phyloP scores from a whole-genome alignment of 1,284 basidiomycete genomes.

The Microstroma glucosiphilum region DNA sequence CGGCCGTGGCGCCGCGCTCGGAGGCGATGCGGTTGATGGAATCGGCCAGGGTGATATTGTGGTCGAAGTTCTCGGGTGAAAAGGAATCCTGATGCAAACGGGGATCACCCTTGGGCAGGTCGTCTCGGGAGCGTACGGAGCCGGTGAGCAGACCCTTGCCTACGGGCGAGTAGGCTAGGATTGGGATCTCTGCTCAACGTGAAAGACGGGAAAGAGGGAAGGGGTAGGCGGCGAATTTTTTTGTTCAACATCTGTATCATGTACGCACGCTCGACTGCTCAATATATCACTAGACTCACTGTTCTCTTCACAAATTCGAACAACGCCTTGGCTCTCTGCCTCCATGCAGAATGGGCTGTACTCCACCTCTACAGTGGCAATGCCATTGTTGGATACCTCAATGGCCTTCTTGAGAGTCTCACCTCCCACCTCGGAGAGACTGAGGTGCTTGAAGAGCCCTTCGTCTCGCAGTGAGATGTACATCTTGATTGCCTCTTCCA shows the following conservation, averaged over 20 bases:
- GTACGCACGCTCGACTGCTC: background rate
- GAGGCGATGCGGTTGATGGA: slow-evolving; percentile 49
- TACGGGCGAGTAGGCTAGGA: slow-evolving; percentile 63
- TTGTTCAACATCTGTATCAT: too few species aligned
- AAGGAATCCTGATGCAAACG: slow-evolving; percentile 51
- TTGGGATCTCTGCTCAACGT: slow-evolving; percentile 51
- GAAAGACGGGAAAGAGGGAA: background rate
- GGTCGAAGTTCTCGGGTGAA: slow-evolving; percentile 58
- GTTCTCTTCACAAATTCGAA: slow-evolving; percentile 54
- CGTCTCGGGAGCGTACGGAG: slow-evolving; percentile 55
- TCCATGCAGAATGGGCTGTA: slow-evolving; percentile 60
- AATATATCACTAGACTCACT: slow-evolving; percentile 1
- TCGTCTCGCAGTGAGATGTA: slow-evolving; percentile 23
- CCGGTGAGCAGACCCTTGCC: slow-evolving; percentile 63
- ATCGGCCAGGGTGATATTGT: slow-evolving; percentile 58
- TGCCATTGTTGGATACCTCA: slow-evolving; percentile 21
- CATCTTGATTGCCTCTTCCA: background rate
- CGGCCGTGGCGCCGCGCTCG: slow-evolving; percentile 53
- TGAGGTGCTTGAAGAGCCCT: slow-evolving; percentile 39
- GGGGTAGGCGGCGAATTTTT: too few species aligned
- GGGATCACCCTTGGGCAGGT: slow-evolving; percentile 58
- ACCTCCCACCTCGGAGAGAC: slow-evolving; percentile 36
- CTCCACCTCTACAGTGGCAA: slow-evolving; percentile 63
- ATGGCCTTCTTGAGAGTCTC: slow-evolving; percentile 28
- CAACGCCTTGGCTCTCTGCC: slow-evolving; percentile 53